Evolutionary conservation across 192 early-diverging fungal genomes (phyloP).

Genomic region (Chytriomyces confervae): DNA sequence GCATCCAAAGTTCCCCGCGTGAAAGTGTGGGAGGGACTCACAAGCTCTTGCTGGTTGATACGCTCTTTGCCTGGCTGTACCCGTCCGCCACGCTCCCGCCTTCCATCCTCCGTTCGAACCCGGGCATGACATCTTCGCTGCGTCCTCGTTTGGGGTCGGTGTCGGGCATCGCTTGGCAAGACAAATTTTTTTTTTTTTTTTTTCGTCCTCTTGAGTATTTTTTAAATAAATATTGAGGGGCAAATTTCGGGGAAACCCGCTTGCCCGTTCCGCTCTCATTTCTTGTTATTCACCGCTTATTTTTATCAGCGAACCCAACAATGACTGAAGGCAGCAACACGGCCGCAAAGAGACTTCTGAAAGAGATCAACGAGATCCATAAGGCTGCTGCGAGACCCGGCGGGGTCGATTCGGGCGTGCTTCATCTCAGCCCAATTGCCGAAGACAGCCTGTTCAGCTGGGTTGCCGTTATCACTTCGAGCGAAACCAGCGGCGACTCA

Average conservation of each 20-base stretch:
- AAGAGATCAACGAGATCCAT: conserved; percentile 60
- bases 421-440: conserved; percentile 62
- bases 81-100: conserved; percentile 2
- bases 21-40: too few relatives aligned
- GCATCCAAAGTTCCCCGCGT: too few relatives aligned
- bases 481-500: conserved; percentile 51
- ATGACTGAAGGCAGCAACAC: background rate
- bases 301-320: background rate
- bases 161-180: too few relatives aligned
- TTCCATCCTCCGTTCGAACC: conserved; percentile 23
- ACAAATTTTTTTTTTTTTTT: background rate
- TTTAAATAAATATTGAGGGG: background rate
- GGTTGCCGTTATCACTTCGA: conserved; percentile 70
- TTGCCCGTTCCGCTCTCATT: too few relatives aligned
- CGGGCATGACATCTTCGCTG: background rate
- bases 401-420: conserved; percentile 42
- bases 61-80: too few relatives aligned
- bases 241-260: too few relatives aligned
- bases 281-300: background rate
- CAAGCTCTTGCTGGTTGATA: too few relatives aligned
- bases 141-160: too few relatives aligned
- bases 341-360: conserved; percentile 55
- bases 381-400: conserved; percentile 30
- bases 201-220: background rate
- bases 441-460: conserved; percentile 77